Evolutionary conservation across 2,329 filamentous ascomycete genomes (phyloP).

Genomic region (Arthroderma sp.): DNA sequence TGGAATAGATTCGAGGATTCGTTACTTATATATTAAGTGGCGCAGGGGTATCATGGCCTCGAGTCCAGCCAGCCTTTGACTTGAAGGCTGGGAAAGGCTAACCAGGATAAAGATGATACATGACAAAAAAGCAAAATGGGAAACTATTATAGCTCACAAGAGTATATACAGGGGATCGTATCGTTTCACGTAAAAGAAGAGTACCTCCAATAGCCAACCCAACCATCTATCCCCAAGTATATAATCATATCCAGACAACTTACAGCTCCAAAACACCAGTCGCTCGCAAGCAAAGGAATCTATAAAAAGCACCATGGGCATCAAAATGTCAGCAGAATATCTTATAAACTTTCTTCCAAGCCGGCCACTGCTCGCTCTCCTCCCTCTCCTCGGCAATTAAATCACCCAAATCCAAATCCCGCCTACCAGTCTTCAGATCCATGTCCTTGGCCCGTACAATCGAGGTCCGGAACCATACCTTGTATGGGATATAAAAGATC

Average conservation of each 20-base stretch:
- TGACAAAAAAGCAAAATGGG: too few species aligned
- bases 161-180: too few species aligned
- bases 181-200: too few species aligned
- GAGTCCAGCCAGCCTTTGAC: too few species aligned
- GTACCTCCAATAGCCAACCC: background rate
- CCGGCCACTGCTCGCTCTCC: constrained; percentile 59
- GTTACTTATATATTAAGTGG: too few species aligned
- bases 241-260: background rate
- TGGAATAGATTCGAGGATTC: too few species aligned
- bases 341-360: constrained; percentile 66
- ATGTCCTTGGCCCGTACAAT: constrained; percentile 15
- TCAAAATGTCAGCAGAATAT: constrained; percentile 48
- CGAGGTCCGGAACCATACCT: constrained; percentile 17
- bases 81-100: too few species aligned
- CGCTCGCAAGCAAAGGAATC: background rate
- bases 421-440: constrained; percentile 19
- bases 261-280: background rate
- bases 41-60: too few species aligned
- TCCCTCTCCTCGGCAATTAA: constrained; percentile 67
- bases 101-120: too few species aligned
- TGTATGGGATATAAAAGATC: constrained; percentile 24
- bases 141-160: too few species aligned
- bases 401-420: constrained; percentile 44
- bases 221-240: background rate
- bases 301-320: background rate